Evolutionary conservation across 2,329 filamentous ascomycete genomes (phyloP), one percentile per base, ranked within the genome.

Genomic region (Lasiodiplodia theobromae): DNA sequence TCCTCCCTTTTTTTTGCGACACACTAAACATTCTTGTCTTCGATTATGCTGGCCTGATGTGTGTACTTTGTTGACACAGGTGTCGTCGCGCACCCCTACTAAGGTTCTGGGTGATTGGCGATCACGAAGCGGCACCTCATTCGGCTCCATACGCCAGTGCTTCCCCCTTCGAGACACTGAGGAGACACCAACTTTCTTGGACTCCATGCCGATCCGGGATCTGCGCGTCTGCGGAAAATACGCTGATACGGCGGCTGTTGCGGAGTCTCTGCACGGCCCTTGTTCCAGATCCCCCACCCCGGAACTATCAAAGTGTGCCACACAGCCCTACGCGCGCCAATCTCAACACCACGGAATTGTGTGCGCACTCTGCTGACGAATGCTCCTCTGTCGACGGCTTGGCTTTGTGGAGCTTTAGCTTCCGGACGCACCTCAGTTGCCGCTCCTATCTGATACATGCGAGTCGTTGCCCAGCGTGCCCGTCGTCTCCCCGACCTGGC

Each of bases 31-130:
- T 40, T 64, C 40, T 63, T 34, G 38, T 10, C 23, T 25, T 63
- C 44, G 28, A 38, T 52, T 51, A 52, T 63, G 60, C 44, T 31
- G 44, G 60, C 60, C 60, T 63, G 60, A 63, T 23, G 34, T 52
- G 44, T 52, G 21, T 31, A 16, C 47, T 51, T n/a, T 64, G 47
- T 64, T 64, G 60, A 64, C 31, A 64, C 60, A 34, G 38, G 51
- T 31, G 60, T 40, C 28, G 60, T 64, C 51, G 60, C 44, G 60
- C 11, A 44, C 47, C 60, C 60, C 18, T 64, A 38, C 8, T 28
- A 52, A 38, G 57, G n/a, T 58, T 11, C 21, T 16, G 38, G 57
- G 37, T 18, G 14, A 44, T 37, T 21, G 31, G 21, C 37, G 56
- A 25, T 60, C 38, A 40, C 23, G 37, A 25, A 21, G 44, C 28